These are phyloP conservation scores for Saksenaea oblongispora DNA, from an alignment of 371 early-diverging fungal species.

Conservation along the genomic window DNA sequence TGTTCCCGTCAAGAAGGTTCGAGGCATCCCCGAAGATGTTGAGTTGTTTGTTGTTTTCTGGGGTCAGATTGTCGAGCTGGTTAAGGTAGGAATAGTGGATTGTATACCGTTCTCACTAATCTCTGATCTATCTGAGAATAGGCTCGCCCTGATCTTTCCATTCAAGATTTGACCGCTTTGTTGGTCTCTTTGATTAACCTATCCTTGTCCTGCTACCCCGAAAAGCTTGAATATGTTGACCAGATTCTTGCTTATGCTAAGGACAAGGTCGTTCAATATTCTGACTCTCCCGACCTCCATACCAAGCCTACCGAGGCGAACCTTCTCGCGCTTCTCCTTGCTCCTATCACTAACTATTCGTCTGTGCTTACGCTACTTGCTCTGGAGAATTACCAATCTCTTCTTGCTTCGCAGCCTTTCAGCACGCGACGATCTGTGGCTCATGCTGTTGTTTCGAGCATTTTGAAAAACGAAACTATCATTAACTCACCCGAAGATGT, in stretches of 20 bases:
- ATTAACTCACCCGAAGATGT: slow-evolving; percentile 80
- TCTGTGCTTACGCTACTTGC: slow-evolving; percentile 63
- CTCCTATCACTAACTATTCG: slow-evolving; percentile 75
- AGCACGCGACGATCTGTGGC: slow-evolving; percentile 81
- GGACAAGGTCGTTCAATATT: slow-evolving; percentile 57
- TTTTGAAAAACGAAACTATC: slow-evolving; percentile 65
- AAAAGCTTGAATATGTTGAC: slow-evolving; percentile 82
- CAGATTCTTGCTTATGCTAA: slow-evolving; percentile 85
- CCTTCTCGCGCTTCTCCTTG: slow-evolving; percentile 65
- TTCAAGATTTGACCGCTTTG: slow-evolving; percentile 88
- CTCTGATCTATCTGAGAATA: background rate
- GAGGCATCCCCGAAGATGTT: slow-evolving; percentile 84
- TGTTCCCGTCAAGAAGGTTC: slow-evolving; percentile 32
- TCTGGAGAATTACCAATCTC: slow-evolving; percentile 71
- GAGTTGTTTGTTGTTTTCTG: slow-evolving; percentile 94
- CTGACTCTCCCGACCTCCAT: slow-evolving; percentile 57
- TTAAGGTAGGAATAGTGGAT: slow-evolving; percentile 59
- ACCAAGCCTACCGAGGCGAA: slow-evolving; percentile 61
- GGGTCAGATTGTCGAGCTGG: slow-evolving; percentile 87
- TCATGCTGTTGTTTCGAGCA: slow-evolving; percentile 68
- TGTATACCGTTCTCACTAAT: background rate
- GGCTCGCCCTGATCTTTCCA: slow-evolving; percentile 83
- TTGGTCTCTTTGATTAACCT: slow-evolving; percentile 84
- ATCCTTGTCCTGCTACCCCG: slow-evolving; percentile 92
- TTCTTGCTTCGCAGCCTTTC: slow-evolving; percentile 80